Evolutionary conservation across 805 yeast species (phyloP).

Genomic region (Ogataea corticis): DNA sequence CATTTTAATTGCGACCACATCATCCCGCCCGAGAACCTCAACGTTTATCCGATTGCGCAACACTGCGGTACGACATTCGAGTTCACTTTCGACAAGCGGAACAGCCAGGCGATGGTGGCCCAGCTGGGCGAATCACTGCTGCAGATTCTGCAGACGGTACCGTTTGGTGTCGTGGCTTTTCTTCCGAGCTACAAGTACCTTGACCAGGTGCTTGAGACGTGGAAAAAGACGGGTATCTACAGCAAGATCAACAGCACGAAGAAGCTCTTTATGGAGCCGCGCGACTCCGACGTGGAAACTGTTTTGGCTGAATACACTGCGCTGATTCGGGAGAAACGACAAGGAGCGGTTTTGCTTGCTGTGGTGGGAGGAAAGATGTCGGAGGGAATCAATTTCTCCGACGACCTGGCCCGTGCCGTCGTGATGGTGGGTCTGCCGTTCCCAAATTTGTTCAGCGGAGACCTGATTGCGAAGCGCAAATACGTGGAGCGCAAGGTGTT

Average conservation of each 20-base stretch:
- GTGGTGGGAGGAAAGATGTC: conserved; percentile 93
- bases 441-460: conserved; percentile 84
- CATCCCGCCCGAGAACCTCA: conserved; percentile 67
- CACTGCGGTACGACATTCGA: conserved; percentile 41
- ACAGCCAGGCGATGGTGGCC: conserved; percentile 43
- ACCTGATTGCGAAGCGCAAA: conserved; percentile 67
- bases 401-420: conserved; percentile 83
- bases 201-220: conserved; percentile 45
- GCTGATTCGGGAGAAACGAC: conserved; percentile 34
- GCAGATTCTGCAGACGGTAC: conserved; percentile 46
- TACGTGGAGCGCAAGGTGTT: conserved; percentile 58
- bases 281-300: conserved; percentile 42
- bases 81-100: conserved; percentile 70
- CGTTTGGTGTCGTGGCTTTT: conserved; percentile 77
- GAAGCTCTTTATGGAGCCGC: conserved; percentile 57
- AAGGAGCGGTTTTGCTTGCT: conserved; percentile 72
- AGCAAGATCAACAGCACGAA: conserved; percentile 41
- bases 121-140: conserved; percentile 52
- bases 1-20: conserved; percentile 81
- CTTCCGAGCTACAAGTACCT: conserved; percentile 84
- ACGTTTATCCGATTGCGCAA: conserved; percentile 53
- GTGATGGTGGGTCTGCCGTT: conserved; percentile 86
- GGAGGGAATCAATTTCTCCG: conserved; percentile 91
- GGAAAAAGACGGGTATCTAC: conserved; percentile 48
- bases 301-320: conserved; percentile 53